Evolutionary conservation across 306 rosid genomes (phyloP).

Genomic region (Begonia fuchsioides): DNA sequence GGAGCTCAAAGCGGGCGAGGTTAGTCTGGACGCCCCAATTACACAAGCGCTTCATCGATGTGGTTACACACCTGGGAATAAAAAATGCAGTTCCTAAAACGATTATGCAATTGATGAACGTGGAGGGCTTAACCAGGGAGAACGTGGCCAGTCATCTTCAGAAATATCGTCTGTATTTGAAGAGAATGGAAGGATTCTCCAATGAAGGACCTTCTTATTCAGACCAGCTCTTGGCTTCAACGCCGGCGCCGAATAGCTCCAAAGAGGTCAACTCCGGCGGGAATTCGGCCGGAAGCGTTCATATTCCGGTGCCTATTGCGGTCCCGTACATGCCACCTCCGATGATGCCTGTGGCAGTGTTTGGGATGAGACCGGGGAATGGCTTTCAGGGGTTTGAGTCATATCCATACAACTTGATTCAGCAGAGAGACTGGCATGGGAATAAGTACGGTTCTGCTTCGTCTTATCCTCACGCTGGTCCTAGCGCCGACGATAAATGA

Average conservation of each 20-base stretch:
- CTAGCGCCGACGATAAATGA: not conserved
- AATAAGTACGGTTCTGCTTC: not conserved
- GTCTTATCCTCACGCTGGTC: not conserved
- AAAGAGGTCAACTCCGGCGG: not conserved
- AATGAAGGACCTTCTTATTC: not conserved
- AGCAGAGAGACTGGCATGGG: not conserved
- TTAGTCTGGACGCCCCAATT: slow-evolving; percentile 95
- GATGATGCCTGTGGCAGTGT: not conserved
- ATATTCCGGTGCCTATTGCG: not conserved
- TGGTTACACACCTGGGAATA: slow-evolving; percentile 77
- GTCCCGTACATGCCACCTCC: not conserved
- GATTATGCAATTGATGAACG: slow-evolving; percentile 94
- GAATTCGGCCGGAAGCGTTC: not conserved
- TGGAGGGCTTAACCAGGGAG: slow-evolving; percentile 87
- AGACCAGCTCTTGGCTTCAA: not conserved
- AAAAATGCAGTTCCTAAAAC: slow-evolving; percentile 95
- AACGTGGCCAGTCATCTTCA: slow-evolving; percentile 93
- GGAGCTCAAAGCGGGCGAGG: slow-evolving; percentile 56
- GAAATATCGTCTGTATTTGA: slow-evolving; percentile 83
- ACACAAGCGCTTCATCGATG: slow-evolving; percentile 87
- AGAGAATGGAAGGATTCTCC: slow-evolving; percentile 75
- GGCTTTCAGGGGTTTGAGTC: not conserved
- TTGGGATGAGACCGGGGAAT: not conserved
- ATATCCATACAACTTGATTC: not conserved
- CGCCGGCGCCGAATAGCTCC: not conserved